Evolutionary conservation across 768 basidiomycete genomes (phyloP), one percentile per base, ranked within the genome.

Genomic region (Phlebiopsis gigantea): DNA sequence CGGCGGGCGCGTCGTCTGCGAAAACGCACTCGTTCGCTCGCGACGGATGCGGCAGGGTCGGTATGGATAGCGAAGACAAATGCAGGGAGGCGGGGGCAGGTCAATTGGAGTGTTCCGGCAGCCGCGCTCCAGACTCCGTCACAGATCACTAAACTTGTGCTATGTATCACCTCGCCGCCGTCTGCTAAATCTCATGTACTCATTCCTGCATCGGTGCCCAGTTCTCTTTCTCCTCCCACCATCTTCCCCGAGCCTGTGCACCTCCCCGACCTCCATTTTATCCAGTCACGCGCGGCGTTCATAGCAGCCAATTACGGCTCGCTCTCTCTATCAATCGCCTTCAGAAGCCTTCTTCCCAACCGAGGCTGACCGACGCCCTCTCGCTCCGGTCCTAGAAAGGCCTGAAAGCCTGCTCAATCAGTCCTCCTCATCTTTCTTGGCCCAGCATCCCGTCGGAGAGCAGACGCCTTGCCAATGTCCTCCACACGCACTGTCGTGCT

Each of bases 41-140:
- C 34, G 34, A 39, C 34, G 34, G 34, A 17, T 39, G 34, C 3
- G 31, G 34, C 34, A 39, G 34, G 34, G 17, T 12, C 12, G 34
- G 17, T 34, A 14, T 34, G 17, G 17, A 39, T 39, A 39, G 17
- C 6, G 14, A 34, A 7, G 14, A 34, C 6, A 34, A 39, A 39
- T 17, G 34, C 34, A 17, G 34, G 17, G n/a, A 17, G 15, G 44
- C 24, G 2, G 44, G 14, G 10, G n/a, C n/a, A n/a, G n/a, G n/a
- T n/a, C n/a, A n/a, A 28, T 25, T 48, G 50, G 50, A 51, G 50
- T 51, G 50, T 44, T 51, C 31, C 48, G 48, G 56, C 56, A 15
- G 48, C 28, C 31, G 47, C 42, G 56, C 56, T 57, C 56, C 56
- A 57, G 56, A 34, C 49, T 52, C 55, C 46, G 50, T 39, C 50